Evolutionary conservation across 2,329 filamentous ascomycete species (phyloP), one percentile per base, ranked within the genome.

Genomic region (Metarhizium album): DNA sequence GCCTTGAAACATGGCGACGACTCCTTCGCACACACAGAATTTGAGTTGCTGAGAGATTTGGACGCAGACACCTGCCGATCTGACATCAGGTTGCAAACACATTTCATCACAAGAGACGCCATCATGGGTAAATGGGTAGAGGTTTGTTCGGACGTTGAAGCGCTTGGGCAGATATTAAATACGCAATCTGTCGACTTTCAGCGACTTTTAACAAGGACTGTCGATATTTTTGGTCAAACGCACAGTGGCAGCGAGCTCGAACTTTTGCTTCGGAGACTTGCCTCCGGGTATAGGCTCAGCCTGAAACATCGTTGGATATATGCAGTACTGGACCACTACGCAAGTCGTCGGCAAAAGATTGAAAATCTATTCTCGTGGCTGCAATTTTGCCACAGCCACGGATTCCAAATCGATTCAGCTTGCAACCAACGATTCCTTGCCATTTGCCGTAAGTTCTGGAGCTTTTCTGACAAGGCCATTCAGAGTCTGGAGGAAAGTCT

Each of bases 401-500:
- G 64, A 2, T 50, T 67, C 13, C 52, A 55, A 29, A 56, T 64
- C 46, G 59, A 66, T 24, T 55, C 63, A n/a, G 47, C 53, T 2
- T 66, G 66, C 53, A 55, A 63, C 47, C 56, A 61, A 27, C 53
- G 58, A 35, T 55, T 67, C 27, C 54, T 58, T 22, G 52, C 57
- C 23, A 60, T 55, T 11, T 67, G 64, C 45, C 64, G 63, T 53
- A 64, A 59, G 50, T 65, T 60, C 46, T 67, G 65, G 65, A 61
- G 54, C 47, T 57, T 72, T 3, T 60, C 64, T 29, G 59, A 66
- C 18, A 58, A 58, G 46, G 57, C 59, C 20, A 60, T 62, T 14
- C 45, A 42, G 14, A 50, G 22, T 22, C 46, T 60, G 13, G 45
- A 53, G 27, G 29, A 46, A 27, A 48, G n/a, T 20, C 33, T 59